Base-by-base conservation (phyloP, 176 grass and related monocot genomes). In the Phoenix dactylifera region DNA sequence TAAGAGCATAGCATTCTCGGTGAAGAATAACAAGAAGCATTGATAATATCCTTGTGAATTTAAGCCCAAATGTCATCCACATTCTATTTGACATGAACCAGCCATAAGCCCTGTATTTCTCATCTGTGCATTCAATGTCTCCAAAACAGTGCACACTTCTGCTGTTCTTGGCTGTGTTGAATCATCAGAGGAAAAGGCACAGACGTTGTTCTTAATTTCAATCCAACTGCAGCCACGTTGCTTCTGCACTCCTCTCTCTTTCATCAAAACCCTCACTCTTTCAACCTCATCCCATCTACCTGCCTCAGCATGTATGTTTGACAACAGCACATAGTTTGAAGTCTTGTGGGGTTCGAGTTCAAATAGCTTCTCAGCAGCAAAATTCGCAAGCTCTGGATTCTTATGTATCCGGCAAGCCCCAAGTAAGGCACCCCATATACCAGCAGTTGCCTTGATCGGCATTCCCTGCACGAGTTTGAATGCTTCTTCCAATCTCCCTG, bases 391-490 rank as follows among this genome's bases (percentile, higher is more conserved):
- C 49, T 80, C 70, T 4, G 79, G 52, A 35, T 89, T 80, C 73
- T 84, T 89, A 58, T 89, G 57, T 20, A 89, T 24, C 2, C 49
- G 60, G 57, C 73, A 89, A 54, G 85, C 77, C 52, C 69, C 72
- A 63, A 89, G 85, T 65, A 89, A 70, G 44, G 85, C 76, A 25
- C 85, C 80, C 85, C 80, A 89, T 22, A 83, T 26, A 1, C 85
- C 69, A 24, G 73, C 69, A 59, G 66, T 80, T 60, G 73, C 64
- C 59, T 77, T 30, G 23, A 77, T 63, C 44, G 65, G 69, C 85
- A 89, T 89, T 51, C 65, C 76, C 62, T 80, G 55, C 5, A 77
- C 62, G 65, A 88, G 73, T 59, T 80, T 52, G 57, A 83, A 66
- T 58, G 85, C 76, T 61, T 89, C 73, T 0, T 15, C 51, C 4